A percentile compares a stretch with the other conserved stretches of the same genome.
phyloP scores from a whole-genome alignment of 2,329 filamentous ascomycete genomes.

The Stenocarpella maydis region DNA sequence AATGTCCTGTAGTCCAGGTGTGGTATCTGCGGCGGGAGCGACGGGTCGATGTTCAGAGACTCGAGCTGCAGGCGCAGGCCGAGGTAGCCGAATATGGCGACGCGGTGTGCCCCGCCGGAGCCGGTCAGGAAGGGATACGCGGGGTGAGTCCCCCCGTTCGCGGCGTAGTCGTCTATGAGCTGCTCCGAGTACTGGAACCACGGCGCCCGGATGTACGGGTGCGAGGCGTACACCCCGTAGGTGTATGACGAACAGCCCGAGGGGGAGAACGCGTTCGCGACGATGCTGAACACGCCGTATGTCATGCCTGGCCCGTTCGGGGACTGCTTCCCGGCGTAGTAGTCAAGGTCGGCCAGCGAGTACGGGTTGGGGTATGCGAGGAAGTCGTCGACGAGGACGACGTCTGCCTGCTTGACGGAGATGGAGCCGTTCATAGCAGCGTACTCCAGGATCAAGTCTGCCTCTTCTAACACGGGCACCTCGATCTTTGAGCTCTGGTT shows the following conservation, averaged over 20 bases:
- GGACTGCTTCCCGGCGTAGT: conserved; percentile 33
- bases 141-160: conserved; percentile 31
- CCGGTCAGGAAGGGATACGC: conserved; percentile 33
- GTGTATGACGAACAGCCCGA: conserved; percentile 32
- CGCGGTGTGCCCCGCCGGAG: conserved; percentile 32
- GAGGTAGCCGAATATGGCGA: conserved; percentile 32
- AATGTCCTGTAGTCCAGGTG: conserved; percentile 32
- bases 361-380: conserved; percentile 31
- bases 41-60: conserved; percentile 30
- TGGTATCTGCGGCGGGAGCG: conserved; percentile 31
- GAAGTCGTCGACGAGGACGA: conserved; percentile 35
- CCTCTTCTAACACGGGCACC: conserved; percentile 16
- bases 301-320: conserved; percentile 32
- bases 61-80: conserved; percentile 31
- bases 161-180: conserved; percentile 32
- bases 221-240: conserved; percentile 29
- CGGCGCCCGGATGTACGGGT: conserved; percentile 29
- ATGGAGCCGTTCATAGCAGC: conserved; percentile 70
- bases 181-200: conserved; percentile 36
- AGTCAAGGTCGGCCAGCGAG: conserved; percentile 30
- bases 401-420: conserved; percentile 34
- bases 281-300: conserved; percentile 34
- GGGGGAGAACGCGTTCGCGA: conserved; percentile 30
- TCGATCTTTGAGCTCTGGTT: conserved; percentile 23
- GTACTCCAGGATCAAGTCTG: conserved; percentile 70